Percentiles rank a stretch among this genome's conserved stretches.
These are phyloP conservation scores for Epichloe sp. DNA, from an alignment of 2,329 filamentous ascomycete genomes.

Conservation along the genomic window DNA sequence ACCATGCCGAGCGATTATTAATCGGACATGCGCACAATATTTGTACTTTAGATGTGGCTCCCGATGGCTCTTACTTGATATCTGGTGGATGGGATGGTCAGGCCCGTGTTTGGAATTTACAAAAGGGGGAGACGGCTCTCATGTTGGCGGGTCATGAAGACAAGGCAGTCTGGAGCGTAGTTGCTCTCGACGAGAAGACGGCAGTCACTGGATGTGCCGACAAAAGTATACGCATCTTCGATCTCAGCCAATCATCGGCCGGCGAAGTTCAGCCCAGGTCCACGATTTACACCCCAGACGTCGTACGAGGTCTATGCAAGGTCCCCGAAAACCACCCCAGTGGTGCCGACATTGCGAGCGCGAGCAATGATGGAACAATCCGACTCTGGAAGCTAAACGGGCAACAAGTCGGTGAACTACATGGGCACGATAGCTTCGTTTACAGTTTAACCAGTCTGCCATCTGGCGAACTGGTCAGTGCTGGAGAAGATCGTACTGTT, in stretches of 20 bases:
- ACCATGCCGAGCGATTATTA: constrained; percentile 74
- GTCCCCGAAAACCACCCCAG: constrained; percentile 64
- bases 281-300: constrained; percentile 56
- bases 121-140: constrained; percentile 67
- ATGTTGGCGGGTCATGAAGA: constrained; percentile 64
- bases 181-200: constrained; percentile 66
- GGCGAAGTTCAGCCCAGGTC: constrained; percentile 38
- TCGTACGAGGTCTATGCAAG: constrained; percentile 77
- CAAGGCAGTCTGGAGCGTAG: constrained; percentile 74
- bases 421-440: constrained; percentile 89
- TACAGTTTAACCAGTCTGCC: constrained; percentile 71
- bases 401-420: constrained; percentile 59
- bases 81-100: constrained; percentile 92
- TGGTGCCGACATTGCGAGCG: constrained; percentile 85
- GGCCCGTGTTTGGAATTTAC: constrained; percentile 74
- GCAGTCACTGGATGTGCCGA: constrained; percentile 91
- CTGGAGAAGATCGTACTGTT: constrained; percentile 88
- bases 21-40: constrained; percentile 81
- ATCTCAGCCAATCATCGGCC: constrained; percentile 48
- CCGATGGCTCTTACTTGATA: constrained; percentile 60
- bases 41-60: constrained; percentile 69
- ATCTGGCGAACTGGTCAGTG: constrained; percentile 77
- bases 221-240: constrained; percentile 74
- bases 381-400: constrained; percentile 78
- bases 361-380: constrained; percentile 83